Percentiles rank a stretch among this genome's conserved stretches.
Conservation (phyloP, 352 stramenopile genomes). For the Phytophthora megakarya region DNA sequence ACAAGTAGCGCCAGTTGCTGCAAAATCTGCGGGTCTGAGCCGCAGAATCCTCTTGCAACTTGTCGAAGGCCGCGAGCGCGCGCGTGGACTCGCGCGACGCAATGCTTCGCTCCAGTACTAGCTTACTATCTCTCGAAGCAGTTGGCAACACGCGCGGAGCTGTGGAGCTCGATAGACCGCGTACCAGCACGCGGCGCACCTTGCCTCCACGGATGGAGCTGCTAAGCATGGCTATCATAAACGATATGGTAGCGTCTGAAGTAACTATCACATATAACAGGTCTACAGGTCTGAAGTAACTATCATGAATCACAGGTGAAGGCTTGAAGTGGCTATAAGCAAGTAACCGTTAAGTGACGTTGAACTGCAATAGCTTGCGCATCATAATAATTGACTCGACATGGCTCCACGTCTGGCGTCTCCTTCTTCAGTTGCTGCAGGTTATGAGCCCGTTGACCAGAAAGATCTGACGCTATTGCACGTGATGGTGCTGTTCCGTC, state of each 20-base stretch:
- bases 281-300: no score
- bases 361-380: slow-evolving; percentile 22
- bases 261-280: no score
- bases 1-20: slow-evolving; percentile 72
- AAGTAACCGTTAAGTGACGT: not conserved
- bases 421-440: not conserved
- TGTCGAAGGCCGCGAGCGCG: slow-evolving; percentile 59
- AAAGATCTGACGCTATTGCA: slow-evolving; percentile 53
- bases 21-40: slow-evolving; percentile 36
- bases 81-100: slow-evolving; percentile 33
- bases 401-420: slow-evolving; percentile 28
- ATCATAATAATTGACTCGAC: slow-evolving; percentile 15
- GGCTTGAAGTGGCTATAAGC: not conserved
- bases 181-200: slow-evolving; percentile 3
- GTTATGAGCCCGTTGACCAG: slow-evolving; percentile 2
- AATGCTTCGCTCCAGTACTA: slow-evolving; percentile 45
- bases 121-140: slow-evolving; percentile 4
- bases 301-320: not conserved
- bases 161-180: slow-evolving; percentile 18
- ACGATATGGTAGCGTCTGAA: not conserved
- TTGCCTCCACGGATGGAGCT: slow-evolving; percentile 3
- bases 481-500: slow-evolving; percentile 75
- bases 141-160: slow-evolving; percentile 4
- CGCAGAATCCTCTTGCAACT: slow-evolving; percentile 27
- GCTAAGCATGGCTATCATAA: slow-evolving; percentile 1